Evolutionary conservation across 352 stramenopile species (phyloP).

Genomic region (Albugo candida): DNA sequence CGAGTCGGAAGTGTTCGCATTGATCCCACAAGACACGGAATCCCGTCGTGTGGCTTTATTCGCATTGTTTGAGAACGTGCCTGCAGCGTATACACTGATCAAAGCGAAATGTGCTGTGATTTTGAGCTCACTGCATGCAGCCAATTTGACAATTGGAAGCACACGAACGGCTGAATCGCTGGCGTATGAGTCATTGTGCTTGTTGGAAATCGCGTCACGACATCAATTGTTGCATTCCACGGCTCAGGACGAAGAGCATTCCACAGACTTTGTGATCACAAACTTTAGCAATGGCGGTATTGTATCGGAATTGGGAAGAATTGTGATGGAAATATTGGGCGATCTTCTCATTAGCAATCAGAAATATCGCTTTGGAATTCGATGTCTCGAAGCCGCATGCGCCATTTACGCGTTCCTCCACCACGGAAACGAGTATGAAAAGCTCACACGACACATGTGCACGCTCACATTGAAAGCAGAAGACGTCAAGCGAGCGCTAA

Average conservation of each 20-base stretch:
- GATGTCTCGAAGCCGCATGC: conserved; percentile 53
- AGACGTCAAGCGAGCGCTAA: conserved; percentile 48
- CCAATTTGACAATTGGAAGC: conserved; percentile 9
- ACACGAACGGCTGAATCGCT: conserved; percentile 40
- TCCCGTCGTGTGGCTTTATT: conserved; percentile 20
- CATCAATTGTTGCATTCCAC: conserved; percentile 11
- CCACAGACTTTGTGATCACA: conserved; percentile 17
- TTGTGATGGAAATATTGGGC: conserved; percentile 43
- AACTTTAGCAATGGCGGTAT: conserved; percentile 64
- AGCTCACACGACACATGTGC: conserved; percentile 50
- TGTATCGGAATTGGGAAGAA: conserved; percentile 42
- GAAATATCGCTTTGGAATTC: conserved; percentile 71
- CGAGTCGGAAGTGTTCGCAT: conserved; percentile 18
- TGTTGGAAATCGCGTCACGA: conserved; percentile 35
- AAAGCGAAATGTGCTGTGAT: conserved; percentile 58
- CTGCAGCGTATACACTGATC: conserved; percentile 25
- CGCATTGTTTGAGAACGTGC: conserved; percentile 41
- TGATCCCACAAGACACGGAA: conserved; percentile 26
- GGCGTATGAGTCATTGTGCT: conserved; percentile 48
- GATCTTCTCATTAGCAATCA: conserved; percentile 72
- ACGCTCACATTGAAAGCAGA: conserved; percentile 54
- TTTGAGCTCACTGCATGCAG: conserved; percentile 33
- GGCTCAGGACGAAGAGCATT: conserved; percentile 4
- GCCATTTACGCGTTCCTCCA: conserved; percentile 44
- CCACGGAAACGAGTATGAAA: conserved; percentile 51